Conservation (phyloP, 2,329 filamentous ascomycete species). For the Shiraia sp. region DNA sequence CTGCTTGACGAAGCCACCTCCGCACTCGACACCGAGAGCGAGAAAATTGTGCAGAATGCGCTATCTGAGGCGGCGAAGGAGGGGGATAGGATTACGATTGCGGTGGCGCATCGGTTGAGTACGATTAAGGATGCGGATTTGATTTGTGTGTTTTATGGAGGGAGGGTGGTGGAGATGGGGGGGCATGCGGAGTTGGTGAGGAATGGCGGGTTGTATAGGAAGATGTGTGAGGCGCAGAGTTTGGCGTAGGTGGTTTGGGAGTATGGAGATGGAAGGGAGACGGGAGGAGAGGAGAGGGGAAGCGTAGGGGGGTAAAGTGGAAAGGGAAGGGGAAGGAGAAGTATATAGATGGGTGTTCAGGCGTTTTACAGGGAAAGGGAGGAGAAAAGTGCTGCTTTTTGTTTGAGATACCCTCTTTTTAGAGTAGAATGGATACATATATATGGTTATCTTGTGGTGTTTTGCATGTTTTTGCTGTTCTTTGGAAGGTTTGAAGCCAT, state of each 20-base stretch:
- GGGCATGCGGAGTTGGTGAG: constrained; percentile 50
- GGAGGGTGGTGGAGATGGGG: constrained; percentile 78
- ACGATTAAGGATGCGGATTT: constrained; percentile 91
- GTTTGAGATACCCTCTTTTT: too few species aligned
- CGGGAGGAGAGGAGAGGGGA: too few species aligned
- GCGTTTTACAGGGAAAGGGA: too few species aligned
- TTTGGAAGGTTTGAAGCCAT: too few species aligned
- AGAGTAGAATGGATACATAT: too few species aligned
- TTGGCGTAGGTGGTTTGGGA: constrained; percentile 21
- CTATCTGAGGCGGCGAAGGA: constrained; percentile 39
- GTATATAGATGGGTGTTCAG: too few species aligned
- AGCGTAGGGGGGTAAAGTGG: too few species aligned
- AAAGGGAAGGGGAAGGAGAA: too few species aligned
- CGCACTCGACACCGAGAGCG: constrained; percentile 44
- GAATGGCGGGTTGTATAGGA: constrained; percentile 42
- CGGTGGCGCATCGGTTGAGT: constrained; percentile 75
- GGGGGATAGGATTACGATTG: constrained; percentile 61
- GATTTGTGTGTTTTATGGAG: constrained; percentile 90
- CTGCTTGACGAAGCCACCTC: constrained; percentile 41
- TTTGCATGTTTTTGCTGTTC: too few species aligned
- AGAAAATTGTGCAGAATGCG: constrained; percentile 44
- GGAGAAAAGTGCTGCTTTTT: too few species aligned
- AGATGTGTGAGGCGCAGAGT: constrained; percentile 47
- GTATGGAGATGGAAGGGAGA: too few species aligned
- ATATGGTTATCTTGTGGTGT: too few species aligned